Conservation (phyloP, 148 eudicot species). For the Simmondsia chinensis region DNA sequence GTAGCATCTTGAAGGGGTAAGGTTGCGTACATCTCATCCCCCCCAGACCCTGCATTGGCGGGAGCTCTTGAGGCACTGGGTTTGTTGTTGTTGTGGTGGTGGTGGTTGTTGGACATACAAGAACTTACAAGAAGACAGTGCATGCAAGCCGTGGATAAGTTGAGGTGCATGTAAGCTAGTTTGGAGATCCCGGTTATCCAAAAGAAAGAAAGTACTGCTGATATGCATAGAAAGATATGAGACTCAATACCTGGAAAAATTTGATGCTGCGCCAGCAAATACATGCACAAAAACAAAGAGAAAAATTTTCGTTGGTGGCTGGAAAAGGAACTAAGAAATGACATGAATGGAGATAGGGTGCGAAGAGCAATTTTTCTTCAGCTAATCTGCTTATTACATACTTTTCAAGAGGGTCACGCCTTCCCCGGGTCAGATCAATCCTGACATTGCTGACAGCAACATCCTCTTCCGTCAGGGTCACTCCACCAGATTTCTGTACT, state of each 20-base stretch:
- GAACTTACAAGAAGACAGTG: background rate
- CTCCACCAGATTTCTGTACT: constrained; percentile 54
- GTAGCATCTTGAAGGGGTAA: no score
- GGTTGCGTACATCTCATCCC: no score
- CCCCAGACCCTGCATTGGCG: no score
- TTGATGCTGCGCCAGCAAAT: constrained; percentile 40
- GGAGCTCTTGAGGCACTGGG: no score
- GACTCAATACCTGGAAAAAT: constrained; percentile 56
- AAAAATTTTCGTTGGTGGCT: constrained; percentile 1
- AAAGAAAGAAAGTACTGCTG: no score
- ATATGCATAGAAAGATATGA: background rate
- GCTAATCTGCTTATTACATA: constrained; percentile 10
- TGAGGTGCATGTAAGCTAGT: no score
- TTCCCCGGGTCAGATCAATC: constrained; percentile 81
- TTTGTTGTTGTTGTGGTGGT: no score
- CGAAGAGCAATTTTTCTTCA: background rate
- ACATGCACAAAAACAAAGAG: background rate
- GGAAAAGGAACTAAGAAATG: background rate
- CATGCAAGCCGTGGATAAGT: no score
- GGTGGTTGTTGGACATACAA: no score
- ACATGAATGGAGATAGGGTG: background rate
- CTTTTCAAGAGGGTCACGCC: constrained; percentile 69
- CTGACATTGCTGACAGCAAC: constrained; percentile 63
- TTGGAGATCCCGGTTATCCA: no score
- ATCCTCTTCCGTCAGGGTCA: constrained; percentile 60